Conservation (phyloP, 192 early-diverging fungal species). For the Coemansia sp. region DNA sequence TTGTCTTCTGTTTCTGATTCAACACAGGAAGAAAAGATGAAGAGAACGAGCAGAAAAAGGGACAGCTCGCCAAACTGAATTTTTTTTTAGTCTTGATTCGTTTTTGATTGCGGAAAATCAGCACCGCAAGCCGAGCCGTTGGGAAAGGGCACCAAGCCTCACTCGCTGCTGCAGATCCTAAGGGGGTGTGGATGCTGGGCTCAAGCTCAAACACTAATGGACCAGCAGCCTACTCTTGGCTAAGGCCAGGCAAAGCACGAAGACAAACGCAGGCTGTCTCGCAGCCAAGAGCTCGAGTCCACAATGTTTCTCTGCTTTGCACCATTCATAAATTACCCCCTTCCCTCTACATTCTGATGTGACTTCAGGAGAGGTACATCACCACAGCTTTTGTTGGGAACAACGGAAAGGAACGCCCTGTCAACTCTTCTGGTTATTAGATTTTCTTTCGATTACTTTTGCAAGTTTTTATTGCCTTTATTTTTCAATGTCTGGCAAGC, state of each 20-base stretch:
- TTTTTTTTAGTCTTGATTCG: neutral
- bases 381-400: neutral
- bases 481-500: conserved; percentile 14
- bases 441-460: neutral
- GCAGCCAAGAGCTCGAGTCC: neutral
- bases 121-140: neutral
- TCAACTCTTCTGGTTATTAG: conserved; percentile 1
- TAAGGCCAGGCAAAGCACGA: neutral
- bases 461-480: conserved; percentile 2
- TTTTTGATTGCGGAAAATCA: neutral
- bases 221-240: neutral
- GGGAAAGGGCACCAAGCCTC: neutral
- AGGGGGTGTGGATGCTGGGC: too few relatives aligned
- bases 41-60: neutral
- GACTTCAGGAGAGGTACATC: neutral
- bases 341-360: conserved; percentile 8
- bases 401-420: neutral
- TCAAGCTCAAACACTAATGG: neutral
- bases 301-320: neutral
- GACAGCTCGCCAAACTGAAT: neutral
- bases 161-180: neutral
- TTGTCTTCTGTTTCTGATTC: neutral
- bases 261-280: neutral
- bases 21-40: neutral
- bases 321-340: neutral